Evolutionary conservation across 2,329 filamentous ascomycete species (phyloP), one percentile per base, ranked within the genome.

Genomic region (Aspergillus transmontanensis): DNA sequence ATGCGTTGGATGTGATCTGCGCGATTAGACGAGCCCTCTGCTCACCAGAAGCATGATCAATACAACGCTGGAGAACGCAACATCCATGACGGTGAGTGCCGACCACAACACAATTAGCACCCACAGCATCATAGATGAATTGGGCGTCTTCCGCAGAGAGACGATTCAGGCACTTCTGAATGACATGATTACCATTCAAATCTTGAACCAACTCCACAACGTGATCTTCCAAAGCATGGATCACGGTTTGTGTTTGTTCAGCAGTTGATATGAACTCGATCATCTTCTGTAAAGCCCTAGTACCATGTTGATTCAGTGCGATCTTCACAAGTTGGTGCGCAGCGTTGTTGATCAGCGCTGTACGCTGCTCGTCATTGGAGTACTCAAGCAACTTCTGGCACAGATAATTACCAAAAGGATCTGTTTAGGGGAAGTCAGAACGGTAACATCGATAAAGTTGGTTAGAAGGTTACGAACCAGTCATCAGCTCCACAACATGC

Each of bases 361-460:
- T 98, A 69, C 95, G 93, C 83, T 99, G 94, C 58, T 97, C 92
- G 74, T 98, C 92, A 76, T 92, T 96, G 81, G 93, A 94, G 78
- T 90, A 96, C 81, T 99, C 95, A 36, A 99, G 87, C 66, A 99
- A 84, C 86, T 98, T 99, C 84, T 99, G 95, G 84, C 94, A 98
- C 69, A 99, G 89, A 80, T 99, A 99, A 84, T 99, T 99, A 77
- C 95, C 95, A 78, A 99, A 99, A 11, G 95, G 94, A 80, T 99
- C 94, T 84, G 62, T 50, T 28, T 54, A 26, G 12, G 5, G 16
- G 30, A 60, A 23, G 62, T 77, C 64, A 78, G 74, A 58, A 65
- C 46, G 56, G 30, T 50, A 4, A 51, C 39, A 57, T 41, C 30
- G 48, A 48, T n/a, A 26, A 56, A 19, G 6, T n/a, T n/a, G 1